Base-by-base conservation (phyloP, 495 filamentous ascomycete genomes). In the Schizothecium vesticola region DNA sequence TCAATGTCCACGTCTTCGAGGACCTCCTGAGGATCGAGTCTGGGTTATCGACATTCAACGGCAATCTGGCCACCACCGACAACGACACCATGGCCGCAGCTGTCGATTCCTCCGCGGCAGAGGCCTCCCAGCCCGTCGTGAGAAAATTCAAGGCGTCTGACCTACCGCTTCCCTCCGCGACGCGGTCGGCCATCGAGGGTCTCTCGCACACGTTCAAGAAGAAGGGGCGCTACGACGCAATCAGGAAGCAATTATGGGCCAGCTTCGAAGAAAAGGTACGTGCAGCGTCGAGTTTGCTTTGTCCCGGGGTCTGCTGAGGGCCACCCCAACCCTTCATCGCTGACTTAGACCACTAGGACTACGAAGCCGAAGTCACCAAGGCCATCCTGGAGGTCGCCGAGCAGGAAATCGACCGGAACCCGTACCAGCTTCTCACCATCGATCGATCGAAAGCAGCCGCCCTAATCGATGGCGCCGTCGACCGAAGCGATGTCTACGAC, bases 191-290 rank as follows among this genome's bases (percentile, higher is more conserved):
- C 1, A 93, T 97, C 66, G 92, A 96, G 65, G 83, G 84, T 66
- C 82, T 97, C 25, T 85, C 93, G 11, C 87, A 93, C 78, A 87
- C 87, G 7, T 94, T 93, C 77, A 95, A 95, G 79, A 96, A 96
- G 80, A 94, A 94, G 77, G 93, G 93, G 24, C 90, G 90, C 55
- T 96, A 94, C 72, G 93, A 97, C 76, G 82, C 80, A n/a, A 84
- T 94, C 68, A 87, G 93, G 62, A 95, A 95, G 75, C 84, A 89
- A 63, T 83, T 92, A 3, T 94, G 91, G 88, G 87, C 90, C 51
- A 87, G 93, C 66, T 92, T 95, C 68, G 88, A 91, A 70, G 85
- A 89, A 31, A 88, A 87, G 66, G 92, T 93, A 86, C 73, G 88
- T 76, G 33, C 31, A 36, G 31, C 4, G 31, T 13, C 33, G 51